These are phyloP conservation scores for Gelatoporia subvermispora DNA, from an alignment of 768 basidiomycete species.

Conservation along the genomic window DNA sequence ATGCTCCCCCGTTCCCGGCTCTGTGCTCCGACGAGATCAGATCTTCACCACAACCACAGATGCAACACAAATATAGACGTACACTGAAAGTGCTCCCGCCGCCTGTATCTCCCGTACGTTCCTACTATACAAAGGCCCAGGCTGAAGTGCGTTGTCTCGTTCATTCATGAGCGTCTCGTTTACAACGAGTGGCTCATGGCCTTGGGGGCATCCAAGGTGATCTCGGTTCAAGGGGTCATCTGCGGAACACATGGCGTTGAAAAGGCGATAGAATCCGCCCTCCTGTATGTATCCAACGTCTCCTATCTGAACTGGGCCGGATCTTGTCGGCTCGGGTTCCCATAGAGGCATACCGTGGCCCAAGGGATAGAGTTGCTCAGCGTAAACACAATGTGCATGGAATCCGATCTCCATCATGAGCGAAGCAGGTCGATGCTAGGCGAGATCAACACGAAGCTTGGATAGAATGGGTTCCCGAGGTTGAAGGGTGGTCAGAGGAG, in stretches of 20 bases:
- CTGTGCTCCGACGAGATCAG: too few species aligned
- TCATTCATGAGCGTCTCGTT: not conserved
- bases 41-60: too few species aligned
- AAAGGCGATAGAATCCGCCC: slow-evolving; percentile 5
- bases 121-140: too few species aligned
- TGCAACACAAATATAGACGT: too few species aligned
- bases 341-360: slow-evolving; percentile 16
- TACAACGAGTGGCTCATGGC: slow-evolving; percentile 1
- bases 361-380: slow-evolving; percentile 8
- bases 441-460: too few species aligned
- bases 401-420: too few species aligned
- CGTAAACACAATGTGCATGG: slow-evolving; percentile 7
- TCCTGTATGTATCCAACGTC: slow-evolving; percentile 9
- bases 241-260: not conserved
- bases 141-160: too few species aligned
- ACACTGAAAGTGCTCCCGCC: too few species aligned
- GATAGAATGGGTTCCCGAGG: too few species aligned
- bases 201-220: slow-evolving; percentile 4
- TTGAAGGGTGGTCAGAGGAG: too few species aligned
- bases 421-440: too few species aligned
- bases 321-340: slow-evolving; percentile 12
- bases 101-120: too few species aligned
- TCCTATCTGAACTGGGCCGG: slow-evolving; percentile 7
- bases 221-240: not conserved
- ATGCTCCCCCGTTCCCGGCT: not conserved